Evolutionary conservation across 2,329 filamentous ascomycete genomes (phyloP), one percentile per base, ranked within the genome.

Genomic region (Pestalotiopsis sp.): DNA sequence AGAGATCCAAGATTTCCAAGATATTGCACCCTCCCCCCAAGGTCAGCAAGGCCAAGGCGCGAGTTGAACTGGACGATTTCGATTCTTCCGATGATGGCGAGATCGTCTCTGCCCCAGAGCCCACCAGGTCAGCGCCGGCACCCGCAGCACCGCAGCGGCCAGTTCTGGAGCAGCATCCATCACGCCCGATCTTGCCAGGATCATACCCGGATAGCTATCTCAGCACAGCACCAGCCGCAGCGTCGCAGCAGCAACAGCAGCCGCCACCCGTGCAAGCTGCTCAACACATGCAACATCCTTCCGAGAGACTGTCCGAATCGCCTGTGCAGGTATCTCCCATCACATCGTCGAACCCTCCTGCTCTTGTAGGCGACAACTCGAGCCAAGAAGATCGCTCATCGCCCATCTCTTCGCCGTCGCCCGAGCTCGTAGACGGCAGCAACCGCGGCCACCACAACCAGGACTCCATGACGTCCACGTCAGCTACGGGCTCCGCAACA

Each of bases 51-150:
- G 85, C 89, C 1, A 89, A 88, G 70, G 81, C 87, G 17, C 87
- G 90, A 26, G 84, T 90, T 70, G 89, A 90, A 66, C 82, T 94
- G 13, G 92, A 94, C 73, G 91, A 92, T 70, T 91, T 92, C 59
- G 91, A 92, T 70, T 86, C 85, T 65, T 86, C 86, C 4, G 84
- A 84, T 9, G 81, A 81, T 1, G 83, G 84, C 44, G 71, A 77
- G 69, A n/a, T 38, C 4, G 24, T 55, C 24, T 70, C 80, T 71
- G 66, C 70, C 10, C 70, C 71, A 6, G 70, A 71, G 26, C 67
- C 64, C 11, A 58, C 26, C 11, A 58, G 64, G 24, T 9, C 64
- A 24, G 58, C 59, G 14, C 40, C 55, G 39, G 38, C 68, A 7
- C 62, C 65, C 57, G 40, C 66, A 40, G 62, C 67, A 17, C 10